phyloP scores from a whole-genome alignment of 2,329 filamentous ascomycete species.

The Dryadomyces sulphureus region DNA sequence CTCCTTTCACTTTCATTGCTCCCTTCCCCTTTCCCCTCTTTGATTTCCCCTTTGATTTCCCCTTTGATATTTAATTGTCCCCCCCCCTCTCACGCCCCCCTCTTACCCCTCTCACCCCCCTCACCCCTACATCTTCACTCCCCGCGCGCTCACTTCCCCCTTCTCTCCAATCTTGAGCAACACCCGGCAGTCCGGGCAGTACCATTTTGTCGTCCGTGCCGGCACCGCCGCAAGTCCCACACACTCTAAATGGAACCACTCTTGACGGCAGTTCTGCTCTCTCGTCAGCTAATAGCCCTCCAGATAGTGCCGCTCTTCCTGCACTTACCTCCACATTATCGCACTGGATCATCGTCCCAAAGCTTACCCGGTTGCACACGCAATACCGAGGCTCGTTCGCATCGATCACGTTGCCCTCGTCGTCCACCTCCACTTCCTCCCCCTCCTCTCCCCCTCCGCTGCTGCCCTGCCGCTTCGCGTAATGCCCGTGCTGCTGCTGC shows the following conservation, averaged over 20 bases:
- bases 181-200: slow-evolving; percentile 62
- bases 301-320: neutral
- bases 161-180: slow-evolving; percentile 47
- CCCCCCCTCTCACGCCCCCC: no score
- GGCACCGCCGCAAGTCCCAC: slow-evolving; percentile 55
- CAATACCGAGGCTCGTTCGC: slow-evolving; percentile 66
- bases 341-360: slow-evolving; percentile 71
- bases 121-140: slow-evolving; percentile 27
- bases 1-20: no score
- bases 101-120: neutral
- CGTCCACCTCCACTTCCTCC: slow-evolving; percentile 45
- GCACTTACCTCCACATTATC: slow-evolving; percentile 61
- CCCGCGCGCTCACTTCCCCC: slow-evolving; percentile 46
- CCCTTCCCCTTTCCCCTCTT: no score
- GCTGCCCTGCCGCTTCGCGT: slow-evolving; percentile 22
- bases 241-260: slow-evolving; percentile 77
- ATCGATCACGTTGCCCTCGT: slow-evolving; percentile 56
- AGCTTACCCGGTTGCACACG: slow-evolving; percentile 64
- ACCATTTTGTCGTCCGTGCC: slow-evolving; percentile 65
- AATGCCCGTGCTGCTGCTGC: slow-evolving; percentile 15
- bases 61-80: no score
- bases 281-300: slow-evolving; percentile 6
- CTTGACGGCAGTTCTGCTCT: slow-evolving; percentile 51
- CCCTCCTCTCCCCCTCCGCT: slow-evolving; percentile 24
- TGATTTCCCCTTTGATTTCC: neutral